Evolutionary conservation across 306 rosid genomes (phyloP), one percentile per base, ranked within the genome.

Genomic region (Quercus parvula): DNA sequence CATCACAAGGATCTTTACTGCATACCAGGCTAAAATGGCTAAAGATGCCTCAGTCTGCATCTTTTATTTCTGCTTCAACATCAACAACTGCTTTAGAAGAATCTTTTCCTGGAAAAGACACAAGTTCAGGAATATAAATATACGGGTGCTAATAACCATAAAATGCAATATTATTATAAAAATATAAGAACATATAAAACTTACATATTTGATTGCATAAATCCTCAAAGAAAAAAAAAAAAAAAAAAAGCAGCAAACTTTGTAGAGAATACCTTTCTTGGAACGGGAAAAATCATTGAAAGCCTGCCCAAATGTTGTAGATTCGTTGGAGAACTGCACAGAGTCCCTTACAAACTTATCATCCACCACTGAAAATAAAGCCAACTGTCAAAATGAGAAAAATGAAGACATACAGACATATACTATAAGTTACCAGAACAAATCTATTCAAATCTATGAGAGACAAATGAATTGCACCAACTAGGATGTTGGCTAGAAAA

Each of bases 61-160:
- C 99, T 82, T 88, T 91, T 38, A 95, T 73, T 78, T 95, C 98
- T 35, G 98, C 99, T 91, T 95, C 99, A 76, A 95, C 80, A 80
- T 95, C 99, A 56, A 88, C 91, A 74, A 95, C 89, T 44, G 89
- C 89, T 8, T 30, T 81, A 56, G 91, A 75, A 46, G 94, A 87
- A 81, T 90, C 86, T 78, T 90, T 89, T 64, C 87, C 99, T 95
- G 86, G 27, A 78, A 81, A 13, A n/a, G 69, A n/a, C 58, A 61
- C 55, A 82, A 71, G 20, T 20, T 59, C 38, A 56, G 13, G n/a
- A 22, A 73, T 22, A 63, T 14, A 61, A 41, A 10, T 13, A 67
- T 71, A 28, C 15, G 46, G 70, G 68, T 33, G 31, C 56, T 28
- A 18, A 64, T 64, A 12, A 6, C 70, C 12, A 31, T 30, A 30